Conservation (phyloP, 2,329 filamentous ascomycete genomes). For the Nannizziopsis arthrosporioides region DNA sequence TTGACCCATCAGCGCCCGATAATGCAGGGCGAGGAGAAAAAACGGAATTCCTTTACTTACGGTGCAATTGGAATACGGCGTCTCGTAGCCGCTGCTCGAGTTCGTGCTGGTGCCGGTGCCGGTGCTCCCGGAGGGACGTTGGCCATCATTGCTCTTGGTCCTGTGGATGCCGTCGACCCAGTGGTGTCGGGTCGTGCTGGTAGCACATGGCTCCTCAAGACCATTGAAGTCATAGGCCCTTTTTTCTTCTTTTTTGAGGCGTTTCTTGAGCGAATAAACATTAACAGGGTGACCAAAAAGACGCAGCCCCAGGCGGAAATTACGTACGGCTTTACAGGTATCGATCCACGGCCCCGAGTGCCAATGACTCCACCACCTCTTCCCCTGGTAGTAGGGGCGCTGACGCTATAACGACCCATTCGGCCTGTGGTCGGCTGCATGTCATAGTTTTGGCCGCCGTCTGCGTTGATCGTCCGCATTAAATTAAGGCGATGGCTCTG, state of each 20-base stretch:
- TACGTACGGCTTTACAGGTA: slow-evolving; percentile 4
- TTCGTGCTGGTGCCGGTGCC: not conserved
- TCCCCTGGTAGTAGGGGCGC: slow-evolving; percentile 11
- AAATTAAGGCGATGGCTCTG: slow-evolving; percentile 29
- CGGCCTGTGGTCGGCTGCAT: not conserved
- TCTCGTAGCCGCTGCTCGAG: slow-evolving; percentile 10
- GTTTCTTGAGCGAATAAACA: not conserved
- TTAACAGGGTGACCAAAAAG: not conserved
- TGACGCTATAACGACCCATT: not conserved
- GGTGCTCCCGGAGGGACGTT: not conserved
- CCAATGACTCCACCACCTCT: slow-evolving; percentile 22
- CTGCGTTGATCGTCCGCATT: slow-evolving; percentile 16
- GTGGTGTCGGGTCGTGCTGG: too few relatives aligned
- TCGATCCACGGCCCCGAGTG: slow-evolving; percentile 15
- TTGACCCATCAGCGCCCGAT: too few relatives aligned
- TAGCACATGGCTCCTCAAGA: too few relatives aligned
- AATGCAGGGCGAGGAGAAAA: too few relatives aligned
- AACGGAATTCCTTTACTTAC: slow-evolving; percentile 11
- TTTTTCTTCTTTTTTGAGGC: too few relatives aligned
- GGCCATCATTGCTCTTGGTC: not conserved
- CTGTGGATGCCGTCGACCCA: not conserved
- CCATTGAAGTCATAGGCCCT: too few relatives aligned
- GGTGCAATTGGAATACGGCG: slow-evolving; percentile 8
- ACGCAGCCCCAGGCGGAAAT: not conserved
- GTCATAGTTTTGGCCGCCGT: slow-evolving; percentile 14